Conservation (phyloP, 768 basidiomycete genomes). For the Rhodotorula sphaerocarpa region DNA sequence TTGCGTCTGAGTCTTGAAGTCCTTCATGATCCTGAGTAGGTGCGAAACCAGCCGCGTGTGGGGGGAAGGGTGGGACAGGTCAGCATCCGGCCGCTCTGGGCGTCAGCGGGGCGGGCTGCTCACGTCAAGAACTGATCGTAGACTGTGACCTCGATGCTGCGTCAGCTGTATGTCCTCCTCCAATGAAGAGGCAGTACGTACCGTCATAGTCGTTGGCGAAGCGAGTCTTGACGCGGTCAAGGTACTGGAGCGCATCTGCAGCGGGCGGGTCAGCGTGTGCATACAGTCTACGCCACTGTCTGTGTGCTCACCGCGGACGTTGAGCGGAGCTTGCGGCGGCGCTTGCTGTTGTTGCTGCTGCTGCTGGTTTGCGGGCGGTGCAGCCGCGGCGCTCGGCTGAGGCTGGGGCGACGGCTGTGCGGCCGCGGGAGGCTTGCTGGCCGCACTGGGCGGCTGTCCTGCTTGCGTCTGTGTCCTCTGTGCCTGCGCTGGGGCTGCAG, state of each 20-base stretch:
- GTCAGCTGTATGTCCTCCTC: background rate
- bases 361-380: background rate
- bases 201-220: conserved; percentile 38
- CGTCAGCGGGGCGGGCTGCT: background rate
- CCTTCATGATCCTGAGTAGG: conserved; percentile 71
- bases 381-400: background rate
- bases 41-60: no score
- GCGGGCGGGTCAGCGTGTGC: no score
- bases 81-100: background rate
- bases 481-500: no score
- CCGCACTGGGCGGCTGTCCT: no score
- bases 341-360: conserved; percentile 5
- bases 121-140: conserved; percentile 35
- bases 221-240: conserved; percentile 41
- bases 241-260: conserved; percentile 41
- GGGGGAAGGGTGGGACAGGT: background rate
- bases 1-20: conserved; percentile 81
- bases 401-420: background rate
- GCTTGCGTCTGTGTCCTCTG: no score
- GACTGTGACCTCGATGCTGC: background rate
- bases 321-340: conserved; percentile 19
- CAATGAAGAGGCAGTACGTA: background rate
- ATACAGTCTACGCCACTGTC: no score
- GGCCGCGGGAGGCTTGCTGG: no score
- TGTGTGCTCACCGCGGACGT: conserved; percentile 35